Evolutionary conservation across 2,329 filamentous ascomycete genomes (phyloP).

Genomic region (Trichoderma sp.): DNA sequence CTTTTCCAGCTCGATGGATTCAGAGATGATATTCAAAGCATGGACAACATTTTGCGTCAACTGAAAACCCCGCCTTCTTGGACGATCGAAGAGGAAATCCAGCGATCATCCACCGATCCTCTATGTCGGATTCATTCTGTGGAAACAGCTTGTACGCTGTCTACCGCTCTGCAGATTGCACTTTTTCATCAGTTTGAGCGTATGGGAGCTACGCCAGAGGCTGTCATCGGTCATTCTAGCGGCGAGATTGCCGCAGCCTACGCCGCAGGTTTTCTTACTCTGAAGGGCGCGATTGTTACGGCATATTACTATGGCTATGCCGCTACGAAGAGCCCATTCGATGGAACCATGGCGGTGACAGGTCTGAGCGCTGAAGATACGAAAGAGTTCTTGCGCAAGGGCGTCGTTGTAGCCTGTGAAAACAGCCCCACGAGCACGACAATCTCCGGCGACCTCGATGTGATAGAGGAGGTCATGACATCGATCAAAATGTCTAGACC

Average conservation of each 20-base stretch:
- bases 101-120: slow-evolving; percentile 5
- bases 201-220: slow-evolving; percentile 27
- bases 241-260: slow-evolving; percentile 40
- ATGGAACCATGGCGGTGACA: slow-evolving; percentile 32
- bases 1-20: slow-evolving; percentile 27
- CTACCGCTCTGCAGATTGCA: slow-evolving; percentile 41
- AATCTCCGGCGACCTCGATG: slow-evolving; percentile 30
- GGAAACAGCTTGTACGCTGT: slow-evolving; percentile 34
- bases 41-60: background rate
- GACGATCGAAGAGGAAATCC: slow-evolving; percentile 20
- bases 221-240: slow-evolving; percentile 36
- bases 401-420: slow-evolving; percentile 31
- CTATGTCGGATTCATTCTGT: slow-evolving; percentile 8
- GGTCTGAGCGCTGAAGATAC: slow-evolving; percentile 22
- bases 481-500: slow-evolving; percentile 7
- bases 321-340: slow-evolving; percentile 3
- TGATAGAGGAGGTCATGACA: slow-evolving; percentile 26
- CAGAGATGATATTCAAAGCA: slow-evolving; percentile 7
- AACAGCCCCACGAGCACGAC: slow-evolving; percentile 35
- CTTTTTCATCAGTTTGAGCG: slow-evolving; percentile 34
- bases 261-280: slow-evolving; percentile 16
- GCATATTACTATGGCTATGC: slow-evolving; percentile 33
- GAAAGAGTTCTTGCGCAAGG: background rate
- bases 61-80: slow-evolving; percentile 2
- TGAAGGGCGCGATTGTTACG: slow-evolving; percentile 28